These are phyloP conservation scores for Globisporangium middletonii DNA, from an alignment of 352 stramenopile species.

Conservation along the genomic window DNA sequence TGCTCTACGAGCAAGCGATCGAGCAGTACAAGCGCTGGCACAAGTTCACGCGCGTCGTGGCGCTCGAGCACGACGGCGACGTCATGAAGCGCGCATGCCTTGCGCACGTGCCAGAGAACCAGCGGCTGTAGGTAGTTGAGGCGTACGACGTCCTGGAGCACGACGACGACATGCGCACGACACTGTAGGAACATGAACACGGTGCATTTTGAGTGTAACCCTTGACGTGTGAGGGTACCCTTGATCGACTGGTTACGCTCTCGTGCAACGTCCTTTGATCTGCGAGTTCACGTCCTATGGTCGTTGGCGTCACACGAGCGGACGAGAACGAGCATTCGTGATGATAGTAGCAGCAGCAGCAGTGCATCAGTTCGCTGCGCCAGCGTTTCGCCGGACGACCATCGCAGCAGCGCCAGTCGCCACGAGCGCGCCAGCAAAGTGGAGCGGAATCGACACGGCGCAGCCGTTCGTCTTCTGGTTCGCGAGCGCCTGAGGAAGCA, in stretches of 20 bases:
- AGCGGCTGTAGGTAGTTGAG: conserved; percentile 30
- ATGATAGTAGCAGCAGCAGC: too few relatives aligned
- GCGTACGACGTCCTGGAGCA: neutral
- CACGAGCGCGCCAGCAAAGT: conserved; percentile 59
- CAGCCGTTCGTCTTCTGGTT: conserved; percentile 80
- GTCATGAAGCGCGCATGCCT: conserved; percentile 57
- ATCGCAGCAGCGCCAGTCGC: conserved; percentile 32
- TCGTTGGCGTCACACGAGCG: too few relatives aligned
- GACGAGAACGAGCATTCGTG: too few relatives aligned
- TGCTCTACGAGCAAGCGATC: conserved; percentile 97
- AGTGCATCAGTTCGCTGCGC: conserved; percentile 1
- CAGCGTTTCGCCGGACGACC: conserved; percentile 34
- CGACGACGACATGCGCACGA: neutral
- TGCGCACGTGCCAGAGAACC: conserved; percentile 40
- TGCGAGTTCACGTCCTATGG: too few relatives aligned
- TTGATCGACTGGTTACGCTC: too few relatives aligned
- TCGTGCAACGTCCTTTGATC: too few relatives aligned
- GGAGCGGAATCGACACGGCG: conserved; percentile 65
- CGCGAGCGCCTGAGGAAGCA: conserved; percentile 33
- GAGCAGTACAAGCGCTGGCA: conserved; percentile 96
- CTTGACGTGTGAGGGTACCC: too few relatives aligned
- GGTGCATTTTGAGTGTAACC: neutral
- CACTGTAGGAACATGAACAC: neutral
- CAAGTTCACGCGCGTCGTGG: conserved; percentile 38
- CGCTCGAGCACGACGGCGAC: conserved; percentile 40